phyloP scores from a whole-genome alignment of 371 early-diverging fungal genomes.

The Mortierella sp. region DNA sequence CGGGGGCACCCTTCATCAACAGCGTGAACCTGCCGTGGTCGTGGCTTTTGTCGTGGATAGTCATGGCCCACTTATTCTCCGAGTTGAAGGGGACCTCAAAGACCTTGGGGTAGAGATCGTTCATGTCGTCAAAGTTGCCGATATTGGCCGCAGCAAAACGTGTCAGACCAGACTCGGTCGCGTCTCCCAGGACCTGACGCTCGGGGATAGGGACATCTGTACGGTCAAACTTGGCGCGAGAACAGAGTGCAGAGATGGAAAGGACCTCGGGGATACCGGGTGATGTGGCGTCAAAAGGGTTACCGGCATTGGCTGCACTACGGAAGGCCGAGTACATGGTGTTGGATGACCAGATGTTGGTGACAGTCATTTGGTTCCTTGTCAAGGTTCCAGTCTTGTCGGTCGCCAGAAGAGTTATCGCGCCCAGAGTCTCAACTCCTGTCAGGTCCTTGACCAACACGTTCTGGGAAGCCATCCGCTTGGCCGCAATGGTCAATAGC shows the following conservation, averaged over 20 bases:
- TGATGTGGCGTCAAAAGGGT: conserved; percentile 58
- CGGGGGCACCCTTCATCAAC: conserved; percentile 96
- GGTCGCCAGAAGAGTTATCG: conserved; percentile 94
- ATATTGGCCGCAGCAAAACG: conserved; percentile 82
- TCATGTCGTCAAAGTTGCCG: conserved; percentile 74
- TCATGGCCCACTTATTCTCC: conserved; percentile 94
- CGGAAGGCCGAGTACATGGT: conserved; percentile 77
- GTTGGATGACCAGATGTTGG: conserved; percentile 88
- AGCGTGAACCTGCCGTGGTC: conserved; percentile 77
- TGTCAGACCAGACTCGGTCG: conserved; percentile 93
- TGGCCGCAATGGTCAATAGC: conserved; percentile 93
- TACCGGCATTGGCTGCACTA: conserved; percentile 58
- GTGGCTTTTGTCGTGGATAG: conserved; percentile 85
- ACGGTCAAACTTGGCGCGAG: conserved; percentile 90
- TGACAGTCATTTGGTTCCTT: conserved; percentile 95
- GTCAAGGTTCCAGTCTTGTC: conserved; percentile 98
- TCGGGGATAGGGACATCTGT: conserved; percentile 85
- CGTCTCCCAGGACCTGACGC: conserved; percentile 88
- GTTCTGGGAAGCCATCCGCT: conserved; percentile 90
- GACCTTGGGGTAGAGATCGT: conserved; percentile 83
- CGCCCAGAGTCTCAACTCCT: conserved; percentile 96
- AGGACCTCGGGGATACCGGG: conserved; percentile 82
- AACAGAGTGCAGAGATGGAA: conserved; percentile 81
- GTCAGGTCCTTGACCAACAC: conserved; percentile 96
- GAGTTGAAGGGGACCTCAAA: conserved; percentile 98